Conservation (phyloP, 345 rosid genomes). For the Cardamine occulta region DNA sequence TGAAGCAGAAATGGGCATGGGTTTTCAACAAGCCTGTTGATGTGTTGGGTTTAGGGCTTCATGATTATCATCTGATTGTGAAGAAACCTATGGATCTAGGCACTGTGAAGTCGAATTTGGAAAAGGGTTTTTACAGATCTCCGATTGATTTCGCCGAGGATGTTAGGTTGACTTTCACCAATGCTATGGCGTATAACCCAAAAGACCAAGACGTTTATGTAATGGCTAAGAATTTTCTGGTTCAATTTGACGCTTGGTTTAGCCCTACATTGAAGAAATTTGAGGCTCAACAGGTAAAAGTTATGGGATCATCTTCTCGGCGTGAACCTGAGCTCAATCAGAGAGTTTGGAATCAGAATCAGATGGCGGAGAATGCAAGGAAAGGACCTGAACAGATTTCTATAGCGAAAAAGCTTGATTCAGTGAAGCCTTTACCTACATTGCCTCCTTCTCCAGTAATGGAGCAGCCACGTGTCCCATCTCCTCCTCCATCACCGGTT, state of each 20-base stretch:
- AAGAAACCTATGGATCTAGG: constrained; percentile 87
- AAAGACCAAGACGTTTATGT: constrained; percentile 66
- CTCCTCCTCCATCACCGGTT: constrained; percentile 30
- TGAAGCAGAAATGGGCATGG: constrained; percentile 70
- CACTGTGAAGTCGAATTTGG: constrained; percentile 60
- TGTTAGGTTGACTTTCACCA: constrained; percentile 72
- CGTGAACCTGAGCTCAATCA: constrained; percentile 27
- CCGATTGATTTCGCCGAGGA: constrained; percentile 70
- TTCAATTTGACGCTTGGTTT: constrained; percentile 57
- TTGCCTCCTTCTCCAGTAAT: constrained; percentile 36
- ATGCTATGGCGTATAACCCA: constrained; percentile 79
- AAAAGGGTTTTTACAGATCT: constrained; percentile 56
- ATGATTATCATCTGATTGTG: constrained; percentile 64
- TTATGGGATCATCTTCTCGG: constrained; percentile 36
- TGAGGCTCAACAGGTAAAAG: constrained; percentile 37
- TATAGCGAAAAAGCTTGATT: constrained; percentile 42
- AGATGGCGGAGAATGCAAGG: constrained; percentile 26
- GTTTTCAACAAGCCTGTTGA: constrained; percentile 72
- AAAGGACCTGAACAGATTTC: constrained; percentile 45
- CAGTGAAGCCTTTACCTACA: constrained; percentile 39
- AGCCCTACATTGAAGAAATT: constrained; percentile 40
- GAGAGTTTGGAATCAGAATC: constrained; percentile 32
- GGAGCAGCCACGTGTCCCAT: constrained; percentile 17
- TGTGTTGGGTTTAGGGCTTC: constrained; percentile 63
- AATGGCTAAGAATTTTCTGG: constrained; percentile 59